A percentile compares a stretch with the other conserved stretches of the same genome.
phyloP scores from a whole-genome alignment of 192 early-diverging fungal genomes.

The Coemansia sp. region DNA sequence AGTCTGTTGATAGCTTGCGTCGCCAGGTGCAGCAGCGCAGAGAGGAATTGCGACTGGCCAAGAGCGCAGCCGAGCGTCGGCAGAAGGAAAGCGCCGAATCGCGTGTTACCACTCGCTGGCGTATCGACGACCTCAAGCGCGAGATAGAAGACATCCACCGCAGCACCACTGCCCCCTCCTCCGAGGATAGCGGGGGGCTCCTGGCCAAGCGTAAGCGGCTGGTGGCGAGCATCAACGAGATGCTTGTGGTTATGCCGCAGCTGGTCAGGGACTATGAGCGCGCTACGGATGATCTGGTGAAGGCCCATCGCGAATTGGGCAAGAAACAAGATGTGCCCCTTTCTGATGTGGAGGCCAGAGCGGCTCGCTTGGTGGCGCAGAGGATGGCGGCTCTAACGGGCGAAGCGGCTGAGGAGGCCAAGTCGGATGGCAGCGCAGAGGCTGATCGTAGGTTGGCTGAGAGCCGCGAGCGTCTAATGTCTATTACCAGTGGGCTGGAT shows the following conservation, averaged over 20 bases:
- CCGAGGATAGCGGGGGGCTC: slow-evolving; percentile 14
- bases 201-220: slow-evolving; percentile 28
- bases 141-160: slow-evolving; percentile 45
- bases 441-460: slow-evolving; percentile 23
- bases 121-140: slow-evolving; percentile 48
- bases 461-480: slow-evolving; percentile 28
- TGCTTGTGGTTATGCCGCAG: slow-evolving; percentile 18
- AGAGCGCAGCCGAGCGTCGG: slow-evolving; percentile 6
- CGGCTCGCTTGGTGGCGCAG: slow-evolving; percentile 46
- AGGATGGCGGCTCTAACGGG: slow-evolving; percentile 51
- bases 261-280: slow-evolving; percentile 29
- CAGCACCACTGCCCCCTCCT: slow-evolving; percentile 4
- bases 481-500: slow-evolving; percentile 22
- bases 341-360: slow-evolving; percentile 32
- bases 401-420: slow-evolving; percentile 19
- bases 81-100: slow-evolving; percentile 33
- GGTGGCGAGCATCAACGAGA: slow-evolving; percentile 27
- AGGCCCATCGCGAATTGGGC: slow-evolving; percentile 12
- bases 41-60: slow-evolving; percentile 10
- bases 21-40: slow-evolving; percentile 25
- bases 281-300: slow-evolving; percentile 29
- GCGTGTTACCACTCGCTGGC: slow-evolving; percentile 37
- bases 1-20: slow-evolving; percentile 41
- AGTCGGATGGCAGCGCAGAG: not conserved
- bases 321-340: not conserved